phyloP scores from a whole-genome alignment of 2,329 filamentous ascomycete genomes.

The Xylariaceae sp. region DNA sequence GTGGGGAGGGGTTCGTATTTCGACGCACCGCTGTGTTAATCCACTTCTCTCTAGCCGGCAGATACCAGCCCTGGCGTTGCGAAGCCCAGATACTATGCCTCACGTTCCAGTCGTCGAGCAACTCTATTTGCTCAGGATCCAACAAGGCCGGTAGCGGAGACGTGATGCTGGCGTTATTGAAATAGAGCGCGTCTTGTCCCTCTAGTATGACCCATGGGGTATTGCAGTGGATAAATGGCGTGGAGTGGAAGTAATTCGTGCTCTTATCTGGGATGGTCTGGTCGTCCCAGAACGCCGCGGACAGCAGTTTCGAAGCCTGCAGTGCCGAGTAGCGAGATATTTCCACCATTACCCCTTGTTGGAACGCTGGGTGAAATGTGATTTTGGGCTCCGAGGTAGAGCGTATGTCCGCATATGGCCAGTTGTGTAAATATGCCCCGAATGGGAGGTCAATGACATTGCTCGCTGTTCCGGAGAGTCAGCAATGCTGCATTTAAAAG shows the following conservation, averaged over 20 bases:
- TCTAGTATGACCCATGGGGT: no score
- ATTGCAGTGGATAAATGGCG: not conserved
- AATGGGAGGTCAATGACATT: not conserved
- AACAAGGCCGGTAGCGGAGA: not conserved
- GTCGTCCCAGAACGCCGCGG: slow-evolving; percentile 14
- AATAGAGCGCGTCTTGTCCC: no score
- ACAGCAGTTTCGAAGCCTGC: slow-evolving; percentile 12
- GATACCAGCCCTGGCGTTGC: not conserved
- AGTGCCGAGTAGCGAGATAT: not conserved
- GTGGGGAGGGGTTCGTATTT: not conserved
- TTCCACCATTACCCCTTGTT: not conserved
- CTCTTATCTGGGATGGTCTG: slow-evolving; percentile 1
- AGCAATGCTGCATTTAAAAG: not conserved
- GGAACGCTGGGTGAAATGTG: not conserved
- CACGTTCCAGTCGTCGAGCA: not conserved
- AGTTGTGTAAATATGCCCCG: not conserved
- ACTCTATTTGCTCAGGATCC: not conserved
- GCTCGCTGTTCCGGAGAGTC: not conserved
- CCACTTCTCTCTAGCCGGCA: not conserved
- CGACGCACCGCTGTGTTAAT: slow-evolving; percentile 4
- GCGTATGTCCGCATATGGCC: no score
- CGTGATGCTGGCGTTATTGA: no score
- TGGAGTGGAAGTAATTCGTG: slow-evolving; percentile 2
- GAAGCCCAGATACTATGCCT: not conserved
- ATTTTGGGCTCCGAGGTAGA: no score